These are phyloP conservation scores for Bacidia gigantensis DNA, from an alignment of 495 filamentous ascomycete genomes.

Conservation along the genomic window DNA sequence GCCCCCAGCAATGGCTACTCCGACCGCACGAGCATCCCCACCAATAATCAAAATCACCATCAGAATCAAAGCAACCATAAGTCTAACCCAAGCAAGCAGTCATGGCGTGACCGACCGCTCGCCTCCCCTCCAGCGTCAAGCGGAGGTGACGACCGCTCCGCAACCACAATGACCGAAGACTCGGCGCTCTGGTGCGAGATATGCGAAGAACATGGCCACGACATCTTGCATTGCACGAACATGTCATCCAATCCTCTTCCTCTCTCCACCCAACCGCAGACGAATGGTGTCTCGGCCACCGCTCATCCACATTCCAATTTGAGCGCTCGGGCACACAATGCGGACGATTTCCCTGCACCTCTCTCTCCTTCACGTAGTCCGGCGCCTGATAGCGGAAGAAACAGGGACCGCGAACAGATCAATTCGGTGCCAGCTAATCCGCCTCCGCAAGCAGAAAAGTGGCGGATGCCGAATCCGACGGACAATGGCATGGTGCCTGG, in stretches of 20 bases:
- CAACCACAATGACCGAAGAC: slow-evolving; percentile 54
- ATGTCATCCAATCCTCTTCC: slow-evolving; percentile 46
- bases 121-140: background rate
- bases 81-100: slow-evolving; percentile 15
- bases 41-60: slow-evolving; percentile 13
- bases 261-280: slow-evolving; percentile 25
- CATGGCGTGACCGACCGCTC: slow-evolving; percentile 10
- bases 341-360: slow-evolving; percentile 17
- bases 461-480: slow-evolving; percentile 43
- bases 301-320: background rate
- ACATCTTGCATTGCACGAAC: slow-evolving; percentile 84
- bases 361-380: slow-evolving; percentile 27
- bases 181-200: slow-evolving; percentile 86
- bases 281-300: background rate
- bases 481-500: slow-evolving; percentile 63
- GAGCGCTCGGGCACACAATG: background rate
- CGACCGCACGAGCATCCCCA: slow-evolving; percentile 21
- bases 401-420: background rate
- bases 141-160: slow-evolving; percentile 53
- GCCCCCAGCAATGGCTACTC: slow-evolving; percentile 34
- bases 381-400: background rate
- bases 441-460: background rate
- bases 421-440: background rate
- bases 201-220: slow-evolving; percentile 84
- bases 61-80: slow-evolving; percentile 10